Evolutionary conservation across 78 protist species (phyloP).

Genomic region (Dictyostelium intermedium): DNA sequence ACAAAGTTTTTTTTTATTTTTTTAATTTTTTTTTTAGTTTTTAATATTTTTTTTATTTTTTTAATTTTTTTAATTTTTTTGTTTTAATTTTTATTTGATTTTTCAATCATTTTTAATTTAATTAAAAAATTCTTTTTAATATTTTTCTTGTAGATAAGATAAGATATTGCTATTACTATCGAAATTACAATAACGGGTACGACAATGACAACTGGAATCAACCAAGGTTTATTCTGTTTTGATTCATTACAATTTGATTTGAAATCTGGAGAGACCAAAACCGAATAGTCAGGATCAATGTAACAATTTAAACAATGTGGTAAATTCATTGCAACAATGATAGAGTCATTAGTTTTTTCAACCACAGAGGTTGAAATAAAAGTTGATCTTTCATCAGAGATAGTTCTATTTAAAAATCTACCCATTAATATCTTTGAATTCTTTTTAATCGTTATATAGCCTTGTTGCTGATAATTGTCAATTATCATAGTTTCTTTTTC

Average conservation of each 20-base stretch:
- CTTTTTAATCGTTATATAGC: background rate
- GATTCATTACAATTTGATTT: background rate
- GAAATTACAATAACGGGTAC: background rate
- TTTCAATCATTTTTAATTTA: background rate
- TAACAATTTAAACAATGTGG: conserved; percentile 1
- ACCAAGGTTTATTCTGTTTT: background rate
- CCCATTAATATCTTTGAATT: conserved; percentile 3
- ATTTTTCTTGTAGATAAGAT: background rate
- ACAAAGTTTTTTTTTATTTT: no score
- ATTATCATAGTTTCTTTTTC: background rate
- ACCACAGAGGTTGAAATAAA: background rate
- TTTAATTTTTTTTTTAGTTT: no score
- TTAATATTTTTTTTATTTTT: no score
- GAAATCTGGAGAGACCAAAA: background rate
- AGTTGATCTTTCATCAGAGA: conserved; percentile 37
- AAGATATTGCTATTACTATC: background rate
- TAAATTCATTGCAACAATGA: background rate
- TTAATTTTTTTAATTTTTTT: no score
- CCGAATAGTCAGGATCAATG: conserved; percentile 14
- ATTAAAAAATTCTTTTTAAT: background rate
- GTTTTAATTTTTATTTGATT: background rate
- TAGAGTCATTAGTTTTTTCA: background rate
- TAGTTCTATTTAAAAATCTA: conserved; percentile 5
- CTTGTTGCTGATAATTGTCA: background rate
- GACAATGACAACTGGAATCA: background rate